Evolutionary conservation across 352 stramenopile species (phyloP), one percentile per base, ranked within the genome.

Genomic region (Globisporangium acanthophoron): DNA sequence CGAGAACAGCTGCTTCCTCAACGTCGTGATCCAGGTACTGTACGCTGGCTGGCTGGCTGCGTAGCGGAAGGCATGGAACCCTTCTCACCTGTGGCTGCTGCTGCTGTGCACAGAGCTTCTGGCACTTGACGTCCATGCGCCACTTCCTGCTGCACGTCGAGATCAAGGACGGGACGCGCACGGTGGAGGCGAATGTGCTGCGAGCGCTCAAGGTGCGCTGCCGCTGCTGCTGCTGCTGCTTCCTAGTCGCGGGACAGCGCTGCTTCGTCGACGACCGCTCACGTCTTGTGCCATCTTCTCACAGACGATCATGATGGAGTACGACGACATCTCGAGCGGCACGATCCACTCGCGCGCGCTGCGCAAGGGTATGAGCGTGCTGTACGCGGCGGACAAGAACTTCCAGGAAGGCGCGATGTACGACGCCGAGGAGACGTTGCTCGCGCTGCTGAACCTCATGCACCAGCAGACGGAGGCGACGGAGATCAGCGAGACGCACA

Each of bases 1-100:
- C 57, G 86, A 96, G 62, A 96, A 96, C 62, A 95, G 90, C 62
- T 96, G 87, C 67, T 96, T 95, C 58, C 69, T 96, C 62, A 96
- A 96, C 57, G 87, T 96, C 4, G 73, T 96, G 35, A 92, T 96
- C 58, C 87, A 70, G 54, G 64, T 70, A 55, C 16, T 5, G 21
- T 31, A 37, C 33, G 9, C 5, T 43, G 27, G 15, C 24, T 15
- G 15, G 13, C 9, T 35, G 45, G 11, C 20, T 39, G 37, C 8
- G 15, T 50, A 16, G 5, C 15, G 8, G 1, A 21, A 21, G 16
- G 9, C 16, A 11, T 6, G 16, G 16, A 16, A 48, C 16, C 20
- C 2, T 6, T 6, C 27, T 39, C 24, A 45, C 44, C 20, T 35
- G 8, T 46, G 50, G 5, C 18, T 21, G 20, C 29, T 41, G 7